Conservation (phyloP, 2,329 filamentous ascomycete genomes). For the Xylaria sp. region DNA sequence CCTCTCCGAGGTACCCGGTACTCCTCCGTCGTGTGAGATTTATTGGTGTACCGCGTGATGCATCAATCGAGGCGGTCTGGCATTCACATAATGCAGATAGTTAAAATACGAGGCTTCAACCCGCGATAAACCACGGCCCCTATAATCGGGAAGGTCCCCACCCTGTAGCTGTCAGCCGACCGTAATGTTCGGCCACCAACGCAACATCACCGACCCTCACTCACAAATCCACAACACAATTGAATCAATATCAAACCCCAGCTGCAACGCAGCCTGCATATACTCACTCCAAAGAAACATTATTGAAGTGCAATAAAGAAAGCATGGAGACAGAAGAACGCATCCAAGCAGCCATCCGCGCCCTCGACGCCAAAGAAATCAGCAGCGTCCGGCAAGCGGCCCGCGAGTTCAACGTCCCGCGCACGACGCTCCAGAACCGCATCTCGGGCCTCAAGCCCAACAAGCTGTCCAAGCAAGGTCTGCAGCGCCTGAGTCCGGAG, state of each 20-base stretch:
- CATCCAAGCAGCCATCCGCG: not conserved
- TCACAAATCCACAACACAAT: not conserved
- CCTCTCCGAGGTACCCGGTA: too few species aligned
- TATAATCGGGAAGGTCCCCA: not conserved
- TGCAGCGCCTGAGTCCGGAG: not conserved
- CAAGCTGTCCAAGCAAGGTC: not conserved
- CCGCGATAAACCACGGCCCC: not conserved
- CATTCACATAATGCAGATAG: not conserved
- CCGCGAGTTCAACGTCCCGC: not conserved
- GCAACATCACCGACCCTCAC: not conserved
- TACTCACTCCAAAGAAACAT: too few species aligned
- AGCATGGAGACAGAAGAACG: not conserved
- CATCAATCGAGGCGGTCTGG: not conserved
- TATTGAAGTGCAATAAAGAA: too few species aligned
- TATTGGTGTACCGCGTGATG: not conserved
- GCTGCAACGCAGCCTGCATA: not conserved
- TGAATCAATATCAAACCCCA: not conserved
- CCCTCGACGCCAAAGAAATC: not conserved
- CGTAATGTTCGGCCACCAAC: conserved; percentile 1
- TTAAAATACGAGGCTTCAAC: not conserved
- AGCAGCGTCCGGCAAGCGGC: not conserved
- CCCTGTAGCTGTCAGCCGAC: not conserved
- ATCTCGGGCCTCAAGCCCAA: not conserved
- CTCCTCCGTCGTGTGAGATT: too few species aligned
- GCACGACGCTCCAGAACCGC: not conserved